Evolutionary conservation across 1,284 basidiomycete species (phyloP), one percentile per base, ranked within the genome.

Genomic region (Boletus nobilissimus): DNA sequence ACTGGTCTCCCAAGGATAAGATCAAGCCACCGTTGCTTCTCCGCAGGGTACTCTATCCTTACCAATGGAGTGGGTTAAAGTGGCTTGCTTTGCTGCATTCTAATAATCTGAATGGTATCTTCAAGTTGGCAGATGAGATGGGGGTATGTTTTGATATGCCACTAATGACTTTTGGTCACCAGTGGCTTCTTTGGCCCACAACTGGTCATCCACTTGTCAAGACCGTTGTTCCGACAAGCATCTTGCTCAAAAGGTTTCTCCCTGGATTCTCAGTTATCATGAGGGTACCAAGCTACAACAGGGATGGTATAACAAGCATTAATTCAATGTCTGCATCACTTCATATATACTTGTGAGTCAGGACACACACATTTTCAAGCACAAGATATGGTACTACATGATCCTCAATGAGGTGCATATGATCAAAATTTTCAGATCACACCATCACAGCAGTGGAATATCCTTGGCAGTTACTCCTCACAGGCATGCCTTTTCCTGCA

Each of bases 381-480:
- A 97, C 73, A 98, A 98, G 87, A 90, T 93, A 68, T 99, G 97
- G 97, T 96, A 97, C 84, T 99, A 99, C 84, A 96, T 99, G 93
- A 94, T 99, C 79, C 91, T 99, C 22, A 97, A 98, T 86, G 97
- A 99, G 87, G 97, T 97, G 16, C 97, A 99, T 84, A 98, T 99
- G 92, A 98, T 99, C 92, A 99, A 99, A 88, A 99, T 99, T 87
- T 99, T 98, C 88, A 94, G 95, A 81, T 97, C 95, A 2, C 97
- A 99, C n/a, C n/a, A n/a, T n/a, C n/a, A n/a, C n/a, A n/a, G 86
- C 92, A 97, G 68, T 99, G 97, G 97, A 97, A 97, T 84, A 97
- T 94, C 24, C 87, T 99, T 92, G 96, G 43, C 92, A 97, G 16
- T 87, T 99, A 32, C 89, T 99, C 70, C 88, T 99, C 71, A 99